Evolutionary conservation across 805 yeast genomes (phyloP).

Genomic region (Metschnikowia kofuensis): DNA sequence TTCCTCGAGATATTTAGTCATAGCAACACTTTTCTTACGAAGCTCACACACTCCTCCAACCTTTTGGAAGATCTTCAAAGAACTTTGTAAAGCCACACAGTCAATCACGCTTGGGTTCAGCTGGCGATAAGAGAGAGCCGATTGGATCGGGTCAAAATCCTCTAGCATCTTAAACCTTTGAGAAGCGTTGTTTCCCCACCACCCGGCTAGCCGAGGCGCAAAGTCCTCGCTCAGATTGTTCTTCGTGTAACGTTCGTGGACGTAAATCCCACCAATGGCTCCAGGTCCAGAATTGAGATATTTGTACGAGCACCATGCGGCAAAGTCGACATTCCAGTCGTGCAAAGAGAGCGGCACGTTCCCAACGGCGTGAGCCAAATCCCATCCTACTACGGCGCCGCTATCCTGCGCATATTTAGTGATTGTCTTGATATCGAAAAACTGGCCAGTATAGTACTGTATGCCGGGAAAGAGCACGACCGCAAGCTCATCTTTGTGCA

Average conservation of each 20-base stretch:
- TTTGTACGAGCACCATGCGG: conserved; percentile 92
- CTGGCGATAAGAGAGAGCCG: conserved; percentile 86
- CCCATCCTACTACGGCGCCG: conserved; percentile 81
- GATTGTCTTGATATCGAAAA: conserved; percentile 70
- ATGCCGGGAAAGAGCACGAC: conserved; percentile 81
- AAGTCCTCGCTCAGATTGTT: conserved; percentile 28
- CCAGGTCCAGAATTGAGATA: conserved; percentile 94
- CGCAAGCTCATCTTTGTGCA: conserved; percentile 60
- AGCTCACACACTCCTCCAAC: conserved; percentile 64
- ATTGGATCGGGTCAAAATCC: conserved; percentile 71
- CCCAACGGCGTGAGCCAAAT: conserved; percentile 92
- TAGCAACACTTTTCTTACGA: conserved; percentile 50
- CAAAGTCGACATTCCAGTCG: conserved; percentile 91
- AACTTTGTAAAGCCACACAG: conserved; percentile 67
- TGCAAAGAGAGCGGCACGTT: conserved; percentile 76
- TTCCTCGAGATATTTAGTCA: conserved; percentile 57
- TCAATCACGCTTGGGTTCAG: conserved; percentile 89
- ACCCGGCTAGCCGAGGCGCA: conserved; percentile 80
- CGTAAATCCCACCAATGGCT: conserved; percentile 81
- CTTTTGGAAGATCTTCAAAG: conserved; percentile 56
- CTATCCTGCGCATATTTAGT: conserved; percentile 56
- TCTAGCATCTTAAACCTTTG: conserved; percentile 80
- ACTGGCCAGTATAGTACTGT: conserved; percentile 91
- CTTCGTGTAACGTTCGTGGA: conserved; percentile 53
- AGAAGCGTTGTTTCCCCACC: conserved; percentile 89